phyloP scores from a whole-genome alignment of 1,284 basidiomycete species.

The Irpex rosettiformis region DNA sequence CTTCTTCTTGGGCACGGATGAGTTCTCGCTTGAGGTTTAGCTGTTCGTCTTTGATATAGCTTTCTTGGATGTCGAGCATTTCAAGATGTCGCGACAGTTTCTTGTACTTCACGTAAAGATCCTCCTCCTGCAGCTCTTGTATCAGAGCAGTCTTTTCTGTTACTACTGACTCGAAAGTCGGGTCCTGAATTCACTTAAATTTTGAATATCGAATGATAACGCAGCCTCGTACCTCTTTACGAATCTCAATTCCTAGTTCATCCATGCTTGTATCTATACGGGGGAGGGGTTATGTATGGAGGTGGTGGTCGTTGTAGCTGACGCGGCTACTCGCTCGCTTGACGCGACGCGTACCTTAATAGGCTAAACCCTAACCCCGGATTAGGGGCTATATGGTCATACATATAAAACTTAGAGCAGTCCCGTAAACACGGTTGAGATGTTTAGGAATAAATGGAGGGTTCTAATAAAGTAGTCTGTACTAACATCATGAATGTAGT shows the following conservation, averaged over 20 bases:
- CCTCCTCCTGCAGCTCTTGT: constrained; percentile 87
- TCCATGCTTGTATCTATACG: constrained; percentile 48
- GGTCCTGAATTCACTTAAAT: constrained; percentile 57
- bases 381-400: neutral
- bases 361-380: neutral
- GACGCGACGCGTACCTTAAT: constrained; percentile 1
- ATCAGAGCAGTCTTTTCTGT: constrained; percentile 85
- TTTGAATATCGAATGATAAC: constrained; percentile 1
- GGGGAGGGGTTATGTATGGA: neutral
- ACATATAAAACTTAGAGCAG: no score
- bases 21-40: constrained; percentile 97
- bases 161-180: constrained; percentile 84
- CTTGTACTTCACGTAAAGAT: constrained; percentile 94
- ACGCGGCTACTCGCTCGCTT: constrained; percentile 40
- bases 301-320: constrained; percentile 31
- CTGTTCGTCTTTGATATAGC: constrained; percentile 99
- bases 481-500: no score
- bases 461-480: no score
- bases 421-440: no score
- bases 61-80: constrained; percentile 93
- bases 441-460: no score
- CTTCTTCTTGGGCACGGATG: constrained; percentile 98
- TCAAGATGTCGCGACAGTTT: constrained; percentile 90
- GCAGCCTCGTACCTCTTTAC: constrained; percentile 64
- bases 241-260: constrained; percentile 80